Evolutionary conservation across 257 asterid species (phyloP).

Genomic region (Plantago elongata): DNA sequence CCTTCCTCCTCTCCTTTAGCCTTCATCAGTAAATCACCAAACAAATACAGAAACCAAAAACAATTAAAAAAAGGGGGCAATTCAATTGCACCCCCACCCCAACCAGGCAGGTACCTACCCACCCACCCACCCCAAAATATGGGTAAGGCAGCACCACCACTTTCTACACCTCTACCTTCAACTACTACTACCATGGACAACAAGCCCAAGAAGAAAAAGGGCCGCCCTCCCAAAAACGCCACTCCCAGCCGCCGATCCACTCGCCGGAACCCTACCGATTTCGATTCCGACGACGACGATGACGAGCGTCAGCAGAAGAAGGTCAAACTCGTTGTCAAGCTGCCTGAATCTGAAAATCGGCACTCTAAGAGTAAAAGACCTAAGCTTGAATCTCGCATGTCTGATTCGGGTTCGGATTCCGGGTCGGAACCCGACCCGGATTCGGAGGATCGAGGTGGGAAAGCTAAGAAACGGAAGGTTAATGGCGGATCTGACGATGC

Average conservation of each 20-base stretch:
- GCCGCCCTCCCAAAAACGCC: slow-evolving; percentile 53
- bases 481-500: slow-evolving; percentile 60
- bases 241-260: slow-evolving; percentile 33
- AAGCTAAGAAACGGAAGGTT: slow-evolving; percentile 41
- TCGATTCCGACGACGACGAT: slow-evolving; percentile 35
- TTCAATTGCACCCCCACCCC: too few species aligned
- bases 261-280: slow-evolving; percentile 33
- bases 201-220: slow-evolving; percentile 64
- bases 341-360: slow-evolving; percentile 38
- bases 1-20: too few species aligned
- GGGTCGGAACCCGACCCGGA: slow-evolving; percentile 24
- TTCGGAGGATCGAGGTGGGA: slow-evolving; percentile 37
- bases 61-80: too few species aligned
- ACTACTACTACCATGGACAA: slow-evolving; percentile 21
- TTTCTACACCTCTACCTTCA: slow-evolving; percentile 29
- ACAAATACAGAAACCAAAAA: too few species aligned
- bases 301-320: slow-evolving; percentile 65
- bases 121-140: neutral
- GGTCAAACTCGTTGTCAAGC: slow-evolving; percentile 50
- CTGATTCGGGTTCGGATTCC: slow-evolving; percentile 48
- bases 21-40: too few species aligned
- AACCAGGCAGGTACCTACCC: too few species aligned
- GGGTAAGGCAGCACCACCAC: slow-evolving; percentile 16
- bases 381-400: slow-evolving; percentile 25
- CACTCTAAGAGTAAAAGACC: slow-evolving; percentile 18